phyloP scores from a whole-genome alignment of 2,329 filamentous ascomycete species.

The Parafenestella ontariensis region DNA sequence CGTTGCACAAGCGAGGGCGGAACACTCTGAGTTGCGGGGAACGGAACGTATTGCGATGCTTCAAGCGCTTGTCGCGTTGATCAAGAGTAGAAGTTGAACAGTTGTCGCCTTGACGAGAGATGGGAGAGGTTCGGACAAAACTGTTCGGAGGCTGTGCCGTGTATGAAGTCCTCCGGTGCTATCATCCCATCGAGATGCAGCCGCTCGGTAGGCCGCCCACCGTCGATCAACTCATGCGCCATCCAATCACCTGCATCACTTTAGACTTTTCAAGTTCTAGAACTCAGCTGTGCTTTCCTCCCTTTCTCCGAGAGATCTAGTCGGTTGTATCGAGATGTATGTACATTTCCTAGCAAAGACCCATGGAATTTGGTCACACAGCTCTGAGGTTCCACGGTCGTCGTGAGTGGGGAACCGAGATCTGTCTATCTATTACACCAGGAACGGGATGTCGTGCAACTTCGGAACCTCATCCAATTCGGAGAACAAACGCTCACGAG shows the following conservation, averaged over 20 bases:
- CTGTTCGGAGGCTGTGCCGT: conserved; percentile 9
- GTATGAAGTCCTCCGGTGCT: conserved; percentile 5
- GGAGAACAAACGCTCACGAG: background rate
- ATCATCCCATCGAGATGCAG: conserved; percentile 5
- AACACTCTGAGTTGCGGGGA: background rate
- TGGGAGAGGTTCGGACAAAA: background rate
- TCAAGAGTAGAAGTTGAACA: background rate
- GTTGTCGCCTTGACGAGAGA: background rate
- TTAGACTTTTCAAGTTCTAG: background rate
- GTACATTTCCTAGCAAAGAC: background rate
- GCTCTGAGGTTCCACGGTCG: background rate
- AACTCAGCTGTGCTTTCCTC: background rate
- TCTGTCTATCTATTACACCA: no score
- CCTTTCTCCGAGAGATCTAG: background rate
- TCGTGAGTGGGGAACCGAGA: background rate
- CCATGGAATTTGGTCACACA: background rate
- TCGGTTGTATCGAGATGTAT: background rate
- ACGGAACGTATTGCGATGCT: background rate
- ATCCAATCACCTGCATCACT: conserved; percentile 4
- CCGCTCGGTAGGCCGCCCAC: conserved; percentile 7
- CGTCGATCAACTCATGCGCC: conserved; percentile 3
- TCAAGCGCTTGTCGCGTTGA: background rate
- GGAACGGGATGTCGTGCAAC: background rate
- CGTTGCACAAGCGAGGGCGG: conserved; percentile 1
- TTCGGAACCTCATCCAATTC: background rate